phyloP scores from a whole-genome alignment of 768 basidiomycete species.

The Naematelia encephala region DNA sequence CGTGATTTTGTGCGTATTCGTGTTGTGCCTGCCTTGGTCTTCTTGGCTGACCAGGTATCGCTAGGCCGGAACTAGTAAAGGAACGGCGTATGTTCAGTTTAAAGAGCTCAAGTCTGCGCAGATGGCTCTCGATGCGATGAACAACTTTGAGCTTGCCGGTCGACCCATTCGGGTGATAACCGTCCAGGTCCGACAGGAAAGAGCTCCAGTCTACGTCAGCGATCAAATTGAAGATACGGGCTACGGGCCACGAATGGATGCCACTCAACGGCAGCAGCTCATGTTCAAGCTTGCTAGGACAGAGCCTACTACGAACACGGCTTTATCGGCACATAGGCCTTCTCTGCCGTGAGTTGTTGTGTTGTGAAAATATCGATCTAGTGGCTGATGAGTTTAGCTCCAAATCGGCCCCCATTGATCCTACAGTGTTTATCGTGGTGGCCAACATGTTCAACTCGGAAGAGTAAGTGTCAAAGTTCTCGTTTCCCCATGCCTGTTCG shows the following conservation, averaged over 20 bases:
- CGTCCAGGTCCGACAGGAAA: constrained; percentile 23
- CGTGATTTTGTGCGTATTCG: constrained; percentile 37
- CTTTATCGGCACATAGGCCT: constrained; percentile 3
- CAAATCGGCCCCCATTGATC: constrained; percentile 69
- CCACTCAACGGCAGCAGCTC: constrained; percentile 95
- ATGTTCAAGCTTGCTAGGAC: constrained; percentile 99
- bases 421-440: constrained; percentile 73
- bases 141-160: constrained; percentile 95
- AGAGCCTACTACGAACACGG: constrained; percentile 33
- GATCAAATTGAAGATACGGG: constrained; percentile 73
- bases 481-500: not conserved
- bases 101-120: constrained; percentile 88
- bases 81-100: constrained; percentile 98
- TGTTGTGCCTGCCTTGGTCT: no score
- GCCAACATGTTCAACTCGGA: constrained; percentile 98
- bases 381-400: constrained; percentile 57
- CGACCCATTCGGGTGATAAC: constrained; percentile 64
- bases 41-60: not conserved
- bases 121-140: constrained; percentile 98
- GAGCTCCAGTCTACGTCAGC: constrained; percentile 18
- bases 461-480: constrained; percentile 60
- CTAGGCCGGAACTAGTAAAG: constrained; percentile 87
- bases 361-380: no score
- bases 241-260: constrained; percentile 80
- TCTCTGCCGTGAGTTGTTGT: constrained; percentile 21